phyloP scores from a whole-genome alignment of 306 rosid species.

The Cucurbita maxima region DNA sequence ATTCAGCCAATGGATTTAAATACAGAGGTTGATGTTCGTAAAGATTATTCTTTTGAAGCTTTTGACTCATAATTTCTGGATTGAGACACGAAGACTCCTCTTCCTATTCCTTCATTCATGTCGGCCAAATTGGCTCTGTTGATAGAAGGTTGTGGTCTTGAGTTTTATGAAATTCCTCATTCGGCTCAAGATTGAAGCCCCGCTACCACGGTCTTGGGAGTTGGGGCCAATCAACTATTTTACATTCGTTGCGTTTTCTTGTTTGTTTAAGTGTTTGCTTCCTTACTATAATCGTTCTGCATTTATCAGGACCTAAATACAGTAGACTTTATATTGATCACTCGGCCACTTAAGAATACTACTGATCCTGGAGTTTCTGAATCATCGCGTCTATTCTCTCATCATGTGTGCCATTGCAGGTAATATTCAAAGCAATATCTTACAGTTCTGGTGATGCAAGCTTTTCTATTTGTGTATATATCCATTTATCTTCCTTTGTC shows the following conservation, averaged over 20 bases:
- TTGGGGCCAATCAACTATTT: too few relatives aligned
- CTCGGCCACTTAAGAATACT: constrained; percentile 30
- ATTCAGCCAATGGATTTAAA: not conserved
- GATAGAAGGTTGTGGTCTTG: not conserved
- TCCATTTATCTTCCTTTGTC: not conserved
- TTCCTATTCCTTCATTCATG: not conserved
- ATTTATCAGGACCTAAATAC: constrained; percentile 37
- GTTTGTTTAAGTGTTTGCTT: not conserved
- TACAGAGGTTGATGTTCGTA: not conserved
- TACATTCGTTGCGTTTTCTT: not conserved
- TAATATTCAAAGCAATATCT: constrained; percentile 19
- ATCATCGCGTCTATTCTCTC: constrained; percentile 47
- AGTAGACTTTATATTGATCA: constrained; percentile 75
- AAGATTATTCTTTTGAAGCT: not conserved
- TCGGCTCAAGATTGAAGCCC: not conserved
- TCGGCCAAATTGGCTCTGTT: not conserved
- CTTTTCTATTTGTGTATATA: not conserved
- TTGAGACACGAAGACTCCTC: not conserved
- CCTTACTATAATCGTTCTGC: constrained; percentile 7
- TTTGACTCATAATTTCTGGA: not conserved
- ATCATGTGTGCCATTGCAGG: constrained; percentile 87
- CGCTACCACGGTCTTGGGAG: too few relatives aligned
- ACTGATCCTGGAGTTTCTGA: constrained; percentile 26
- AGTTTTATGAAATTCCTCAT: not conserved
- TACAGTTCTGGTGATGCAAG: not conserved